Evolutionary conservation across 148 eudicot genomes (phyloP), one percentile per base, ranked within the genome.

Genomic region (Beta vulgaris): DNA sequence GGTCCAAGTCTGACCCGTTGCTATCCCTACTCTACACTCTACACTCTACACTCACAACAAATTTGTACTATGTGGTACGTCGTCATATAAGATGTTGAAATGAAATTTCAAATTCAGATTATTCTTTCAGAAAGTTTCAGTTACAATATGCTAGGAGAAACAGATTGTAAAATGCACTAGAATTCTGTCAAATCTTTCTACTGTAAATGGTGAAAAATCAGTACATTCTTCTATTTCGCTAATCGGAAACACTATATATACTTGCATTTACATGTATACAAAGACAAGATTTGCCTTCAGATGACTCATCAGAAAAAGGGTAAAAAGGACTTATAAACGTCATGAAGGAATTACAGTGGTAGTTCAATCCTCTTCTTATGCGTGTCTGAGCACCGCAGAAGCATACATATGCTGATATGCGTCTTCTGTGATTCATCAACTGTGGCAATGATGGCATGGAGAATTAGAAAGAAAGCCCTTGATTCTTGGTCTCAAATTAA

Each of bases 401-500:
- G 32, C 28, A 13, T 28, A 49, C 7, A 23, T n/a, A n/a, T n/a
- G n/a, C n/a, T n/a, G n/a, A n/a, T n/a, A n/a, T n/a, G n/a, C n/a
- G n/a, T 19, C 57, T 51, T 51, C 55, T 4, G 55, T n/a, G 25
- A 4, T 51, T 51, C 25, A 51, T 51, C 7, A 51, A 6, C 0
- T 51, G 19, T 68, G 6, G 55, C 19, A 34, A 14, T 15, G 23
- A 66, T n/a, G 67, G 2, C 48, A 40, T 44, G n/a, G n/a, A 15
- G n/a, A 28, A 68, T 28, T 58, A 58, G 34, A 21, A 25, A 54
- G 23, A 58, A 44, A 51, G 40, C 43, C 42, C 19, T 14, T 7
- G 31, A 51, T 55, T 71, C 49, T 72, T 40, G 23, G 60, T 32
- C 35, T 55, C 63, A 19, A 71, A 48, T 48, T 54, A 32, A 25